A percentile compares a stretch with the other conserved stretches of the same genome.
Evolutionary conservation across 2,329 filamentous ascomycete species (phyloP).

Genomic region (Mycocentrospora acerina): DNA sequence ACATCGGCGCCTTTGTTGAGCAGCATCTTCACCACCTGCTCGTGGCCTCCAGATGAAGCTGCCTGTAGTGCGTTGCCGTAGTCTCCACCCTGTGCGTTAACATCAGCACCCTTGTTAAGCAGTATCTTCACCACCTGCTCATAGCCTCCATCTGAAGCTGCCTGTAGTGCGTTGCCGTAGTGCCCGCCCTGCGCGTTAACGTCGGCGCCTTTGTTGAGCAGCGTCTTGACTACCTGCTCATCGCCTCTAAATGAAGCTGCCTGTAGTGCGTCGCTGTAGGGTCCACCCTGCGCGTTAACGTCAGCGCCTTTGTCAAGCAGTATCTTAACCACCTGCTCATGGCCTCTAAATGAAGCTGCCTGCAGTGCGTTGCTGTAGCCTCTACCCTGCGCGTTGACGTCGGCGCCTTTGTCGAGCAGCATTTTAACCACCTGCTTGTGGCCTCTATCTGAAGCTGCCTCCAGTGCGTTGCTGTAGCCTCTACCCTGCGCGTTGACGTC

Average conservation of each 20-base stretch:
- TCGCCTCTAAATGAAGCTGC: neutral
- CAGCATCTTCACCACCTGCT: slow-evolving; percentile 1
- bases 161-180: neutral
- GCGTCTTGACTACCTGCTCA: no score
- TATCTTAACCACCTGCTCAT: slow-evolving; percentile 2
- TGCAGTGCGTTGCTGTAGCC: slow-evolving; percentile 4
- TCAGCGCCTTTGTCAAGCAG: slow-evolving; percentile 1
- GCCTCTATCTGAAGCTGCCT: neutral
- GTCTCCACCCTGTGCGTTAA: neutral
- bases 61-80: slow-evolving; percentile 6
- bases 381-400: neutral
- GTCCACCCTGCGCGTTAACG: slow-evolving; percentile 1
- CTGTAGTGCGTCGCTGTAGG: neutral
- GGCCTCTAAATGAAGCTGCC: slow-evolving; percentile 1
- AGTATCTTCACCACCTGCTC: slow-evolving; percentile 1
- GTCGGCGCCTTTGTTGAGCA: no score
- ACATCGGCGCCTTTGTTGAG: neutral
- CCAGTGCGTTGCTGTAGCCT: neutral
- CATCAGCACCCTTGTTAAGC: neutral
- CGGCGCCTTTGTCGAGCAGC: slow-evolving; percentile 1
- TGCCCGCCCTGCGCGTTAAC: neutral
- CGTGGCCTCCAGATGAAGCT: slow-evolving; percentile 9
- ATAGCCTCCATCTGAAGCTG: neutral
- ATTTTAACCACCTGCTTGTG: slow-evolving; percentile 1
- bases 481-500: neutral